Base-by-base conservation (phyloP, 768 basidiomycete genomes). In the Russula sp. region DNA sequence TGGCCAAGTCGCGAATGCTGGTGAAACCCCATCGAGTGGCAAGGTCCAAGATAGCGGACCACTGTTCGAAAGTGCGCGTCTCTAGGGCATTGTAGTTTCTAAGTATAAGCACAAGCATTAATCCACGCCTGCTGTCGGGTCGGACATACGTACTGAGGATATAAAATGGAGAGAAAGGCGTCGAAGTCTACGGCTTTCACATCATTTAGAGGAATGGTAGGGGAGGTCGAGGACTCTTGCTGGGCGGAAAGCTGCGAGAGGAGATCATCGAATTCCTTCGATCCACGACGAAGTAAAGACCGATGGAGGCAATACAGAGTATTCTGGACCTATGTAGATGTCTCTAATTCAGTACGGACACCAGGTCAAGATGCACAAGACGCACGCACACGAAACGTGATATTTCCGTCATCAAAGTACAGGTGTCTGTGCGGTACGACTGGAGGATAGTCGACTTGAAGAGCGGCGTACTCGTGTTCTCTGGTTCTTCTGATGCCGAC, bases 21-120 rank as follows among this genome's bases (percentile, higher is more conserved):
- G 59, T 40, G 51, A 67, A 64, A 11, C 63, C 64, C 67, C 67
- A 67, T 36, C 38, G 40, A 13, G 59, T 65, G 40, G 67, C 51
- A 34, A 67, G 56, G 36, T 57, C 63, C 14, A 67, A 57, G 28
- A 67, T 51, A 20, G 67, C 57, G 13, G 60, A 34, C 63, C 67
- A 67, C 13, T 65, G 57, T 32, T 61, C 50, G 32, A 65, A 60
- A 9, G 67, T 48, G 51, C 34, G 55, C 30, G 26, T 13, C 40
- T 63, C 63, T 16, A 9, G 46, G 4, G 20, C 49, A 34, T 67
- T 26, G 48, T 62, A 65, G 40, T 65, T 49, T 18, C 67, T 67
- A 51, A 26, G 42, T 5, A 24, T 51, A 30, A 44, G 22, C 13
- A 48, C 13, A 22, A 18, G 16, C 7, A 22, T 62, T 1, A 50